Base-by-base conservation (phyloP, 331 rosid genomes). In the Malus hybrid region DNA sequence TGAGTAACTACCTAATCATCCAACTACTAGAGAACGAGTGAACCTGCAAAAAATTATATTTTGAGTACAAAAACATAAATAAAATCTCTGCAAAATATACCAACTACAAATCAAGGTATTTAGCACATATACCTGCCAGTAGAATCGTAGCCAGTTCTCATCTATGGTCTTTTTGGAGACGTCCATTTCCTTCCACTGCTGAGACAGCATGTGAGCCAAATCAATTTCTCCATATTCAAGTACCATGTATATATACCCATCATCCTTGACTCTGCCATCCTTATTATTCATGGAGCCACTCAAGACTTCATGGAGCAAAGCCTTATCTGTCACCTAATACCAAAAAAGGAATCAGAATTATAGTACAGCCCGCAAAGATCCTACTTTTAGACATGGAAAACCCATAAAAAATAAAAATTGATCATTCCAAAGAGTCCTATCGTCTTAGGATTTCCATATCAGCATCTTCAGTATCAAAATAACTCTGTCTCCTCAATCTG, bases 221-320 rank as follows among this genome's bases (percentile, higher is more conserved):
- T 93, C 98, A 56, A 93, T 91, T 88, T 93, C 97, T 42, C 98
- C 98, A 70, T 93, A 91, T 82, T 93, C 98, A 61, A 94, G 98
- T 32, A 94, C 97, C 98, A 94, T 94, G 89, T 90, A 94, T 77
- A 94, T 94, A 77, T 81, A 90, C 55, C 97, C 96, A 71, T 94
- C 98, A 75, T 91, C 98, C 86, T 86, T 94, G 85, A 94, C 96
- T 77, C 96, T 85, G 28, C 93, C 96, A 84, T 94, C 97, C 77
- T 91, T 94, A 79, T 80, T 87, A 80, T 80, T 86, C 65, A 84
- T 77, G 76, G 90, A 88, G 65, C 96, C 97, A 67, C 83, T 90
- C 90, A 87, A 56, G 69, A 94, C 98, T 73, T 88, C 93, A 77
- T 78, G 89, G 15, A 90, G 92, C 85, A 94, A 88, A 78, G 91